phyloP scores from a whole-genome alignment of 805 yeast genomes.

The Saturnispora quitensis region DNA sequence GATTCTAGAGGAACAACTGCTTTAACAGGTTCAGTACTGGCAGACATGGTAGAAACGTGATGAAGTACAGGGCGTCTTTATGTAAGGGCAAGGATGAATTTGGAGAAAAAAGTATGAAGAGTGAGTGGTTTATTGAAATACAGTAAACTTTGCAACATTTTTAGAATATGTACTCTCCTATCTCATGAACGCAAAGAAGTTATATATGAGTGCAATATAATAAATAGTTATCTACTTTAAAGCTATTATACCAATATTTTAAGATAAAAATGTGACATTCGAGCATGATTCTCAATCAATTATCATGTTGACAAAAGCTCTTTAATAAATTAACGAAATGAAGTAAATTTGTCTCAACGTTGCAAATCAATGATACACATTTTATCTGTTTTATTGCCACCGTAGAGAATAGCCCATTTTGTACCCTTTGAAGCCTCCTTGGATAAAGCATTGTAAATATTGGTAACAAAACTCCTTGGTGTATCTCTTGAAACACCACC shows the following conservation, averaged over 20 bases:
- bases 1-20: slow-evolving; percentile 83
- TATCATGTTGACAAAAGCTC: too few relatives aligned
- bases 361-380: slow-evolving; percentile 60
- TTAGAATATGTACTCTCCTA: too few relatives aligned
- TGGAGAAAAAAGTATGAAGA: too few relatives aligned
- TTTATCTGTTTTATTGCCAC: slow-evolving; percentile 73
- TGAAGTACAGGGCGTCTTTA: neutral
- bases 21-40: neutral
- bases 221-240: too few relatives aligned
- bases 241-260: neutral
- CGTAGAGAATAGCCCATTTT: slow-evolving; percentile 66
- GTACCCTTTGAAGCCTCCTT: slow-evolving; percentile 69
- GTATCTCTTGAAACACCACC: slow-evolving; percentile 72
- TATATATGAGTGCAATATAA: neutral
- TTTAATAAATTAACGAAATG: too few relatives aligned
- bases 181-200: too few relatives aligned
- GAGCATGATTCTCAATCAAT: neutral
- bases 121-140: too few relatives aligned
- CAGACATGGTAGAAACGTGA: neutral
- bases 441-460: slow-evolving; percentile 59
- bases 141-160: too few relatives aligned
- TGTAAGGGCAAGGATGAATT: too few relatives aligned
- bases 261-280: neutral
- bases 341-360: slow-evolving; percentile 25
- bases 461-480: slow-evolving; percentile 71